Evolutionary conservation across 163 green algal genomes (phyloP), one percentile per base, ranked within the genome.

Genomic region (Chlorella variabilis): DNA sequence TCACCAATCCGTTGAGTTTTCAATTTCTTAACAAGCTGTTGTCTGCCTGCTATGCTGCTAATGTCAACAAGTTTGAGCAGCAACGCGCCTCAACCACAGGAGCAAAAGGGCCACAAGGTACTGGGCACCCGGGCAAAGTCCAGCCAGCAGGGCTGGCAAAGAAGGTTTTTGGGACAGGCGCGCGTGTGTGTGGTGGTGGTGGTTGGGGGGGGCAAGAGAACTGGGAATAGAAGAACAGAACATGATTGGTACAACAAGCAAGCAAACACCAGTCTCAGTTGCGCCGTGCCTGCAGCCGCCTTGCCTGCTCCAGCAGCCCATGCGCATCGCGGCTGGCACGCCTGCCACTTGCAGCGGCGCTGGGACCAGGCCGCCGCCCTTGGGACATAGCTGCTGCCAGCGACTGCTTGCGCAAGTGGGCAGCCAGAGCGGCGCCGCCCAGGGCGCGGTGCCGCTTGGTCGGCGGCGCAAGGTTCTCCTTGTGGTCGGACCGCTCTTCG

Each of bases 391-490:
- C 69, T 21, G 49, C 70, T 17, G 48, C 70, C 9, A 6, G 33
- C 29, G 36, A 29, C 54, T 29, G 11, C 39, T 59, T 70, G 25
- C 73, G 73, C 38, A 58, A 8, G 38, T 59, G 73, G 29, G 20
- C 2, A 1, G 51, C 73, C 54, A 67, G 56, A 36, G 56, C 56
- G 8, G 70, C 70, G 49, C 70, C 70, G 31, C 70, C 70, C 48
- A 77, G 70, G 17, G 34, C 36, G 54, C 73, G 73, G 21, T 63
- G 23, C n/a, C 73, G 73, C 56, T 70, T 78, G 56, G 36, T 41
- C 15, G 54, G 54, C 38, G 73, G 73, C 9, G 73, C 73, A 1
- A 27, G 54, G 73, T 81, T 71, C 59, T 81, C 75, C 31, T 81
- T 71, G n/a, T 49, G 41, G 41, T 81, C 39, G 21, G 58, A 71